Evolutionary conservation across 768 basidiomycete species (phyloP).

Genomic region (Mycena polygramma): DNA sequence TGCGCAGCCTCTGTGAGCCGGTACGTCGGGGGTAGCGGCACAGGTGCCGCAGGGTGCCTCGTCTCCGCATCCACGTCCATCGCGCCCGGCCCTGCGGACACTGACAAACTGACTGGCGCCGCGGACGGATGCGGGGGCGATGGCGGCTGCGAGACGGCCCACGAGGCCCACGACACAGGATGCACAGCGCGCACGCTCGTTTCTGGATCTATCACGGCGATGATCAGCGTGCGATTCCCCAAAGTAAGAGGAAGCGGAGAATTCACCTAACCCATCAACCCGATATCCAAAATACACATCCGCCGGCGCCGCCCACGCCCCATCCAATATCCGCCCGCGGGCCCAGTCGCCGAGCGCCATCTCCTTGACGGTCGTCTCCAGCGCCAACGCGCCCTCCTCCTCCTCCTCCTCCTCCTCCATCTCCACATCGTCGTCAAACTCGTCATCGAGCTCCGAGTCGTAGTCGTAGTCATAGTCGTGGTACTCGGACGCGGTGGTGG

Average conservation of each 20-base stretch:
- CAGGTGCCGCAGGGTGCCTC: slow-evolving; percentile 55
- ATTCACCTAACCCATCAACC: slow-evolving; percentile 43
- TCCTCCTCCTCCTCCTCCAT: slow-evolving; percentile 36
- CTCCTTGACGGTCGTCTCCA: slow-evolving; percentile 51
- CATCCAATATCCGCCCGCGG: slow-evolving; percentile 77
- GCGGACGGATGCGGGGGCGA: slow-evolving; percentile 36
- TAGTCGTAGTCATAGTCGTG: background rate
- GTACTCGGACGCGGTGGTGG: background rate
- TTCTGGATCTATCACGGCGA: slow-evolving; percentile 37
- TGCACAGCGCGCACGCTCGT: slow-evolving; percentile 50
- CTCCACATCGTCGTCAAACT: background rate
- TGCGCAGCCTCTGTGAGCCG: slow-evolving; percentile 69
- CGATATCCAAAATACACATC: slow-evolving; percentile 71
- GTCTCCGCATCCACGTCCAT: background rate
- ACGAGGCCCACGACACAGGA: slow-evolving; percentile 81
- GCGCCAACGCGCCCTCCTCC: slow-evolving; percentile 51
- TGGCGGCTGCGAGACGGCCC: slow-evolving; percentile 57
- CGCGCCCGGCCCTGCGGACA: slow-evolving; percentile 27
- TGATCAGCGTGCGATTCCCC: slow-evolving; percentile 11
- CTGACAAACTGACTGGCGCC: slow-evolving; percentile 27
- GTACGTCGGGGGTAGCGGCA: slow-evolving; percentile 60
- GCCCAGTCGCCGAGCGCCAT: slow-evolving; percentile 82
- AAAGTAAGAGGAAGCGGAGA: slow-evolving; percentile 43
- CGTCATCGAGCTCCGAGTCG: background rate
- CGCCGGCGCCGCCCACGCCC: slow-evolving; percentile 81